Evolutionary conservation across 208 protist species (phyloP).

Genomic region (Trypanosoma mega): DNA sequence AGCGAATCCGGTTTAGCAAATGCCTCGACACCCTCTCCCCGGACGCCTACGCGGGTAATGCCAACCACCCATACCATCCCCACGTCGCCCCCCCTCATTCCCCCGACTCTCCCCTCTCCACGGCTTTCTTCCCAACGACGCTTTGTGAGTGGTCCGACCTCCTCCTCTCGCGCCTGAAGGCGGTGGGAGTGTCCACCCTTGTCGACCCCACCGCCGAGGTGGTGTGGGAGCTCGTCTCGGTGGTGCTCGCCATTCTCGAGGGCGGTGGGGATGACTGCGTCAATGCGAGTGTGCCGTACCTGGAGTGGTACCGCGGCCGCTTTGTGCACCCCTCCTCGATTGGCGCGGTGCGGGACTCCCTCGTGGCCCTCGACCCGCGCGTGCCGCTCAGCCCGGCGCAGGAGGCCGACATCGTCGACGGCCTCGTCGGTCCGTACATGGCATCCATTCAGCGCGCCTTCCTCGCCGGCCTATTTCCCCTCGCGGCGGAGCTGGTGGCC

Average conservation of each 20-base stretch:
- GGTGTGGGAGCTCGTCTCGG: slow-evolving; percentile 48
- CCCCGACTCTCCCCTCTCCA: background rate
- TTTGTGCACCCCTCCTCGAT: slow-evolving; percentile 33
- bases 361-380: slow-evolving; percentile 18
- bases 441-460: slow-evolving; percentile 57
- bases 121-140: slow-evolving; percentile 1
- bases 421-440: slow-evolving; percentile 44
- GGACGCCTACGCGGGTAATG: background rate
- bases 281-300: slow-evolving; percentile 46
- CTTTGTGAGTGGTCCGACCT: slow-evolving; percentile 35
- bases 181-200: slow-evolving; percentile 13
- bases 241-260: slow-evolving; percentile 45
- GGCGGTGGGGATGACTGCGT: slow-evolving; percentile 27
- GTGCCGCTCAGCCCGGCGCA: background rate
- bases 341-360: slow-evolving; percentile 27
- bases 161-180: slow-evolving; percentile 31
- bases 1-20: slow-evolving; percentile 24
- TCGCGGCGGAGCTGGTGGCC: slow-evolving; percentile 53
- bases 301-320: slow-evolving; percentile 53
- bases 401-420: slow-evolving; percentile 31
- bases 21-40: background rate
- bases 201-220: slow-evolving; percentile 31
- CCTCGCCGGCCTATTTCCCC: slow-evolving; percentile 50
- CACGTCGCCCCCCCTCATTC: slow-evolving; percentile 2
- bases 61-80: background rate